Percentiles rank a stretch among this genome's conserved stretches.
Evolutionary conservation across 2,329 filamentous ascomycete species (phyloP).

Genomic region (Coniochaeta sp.): DNA sequence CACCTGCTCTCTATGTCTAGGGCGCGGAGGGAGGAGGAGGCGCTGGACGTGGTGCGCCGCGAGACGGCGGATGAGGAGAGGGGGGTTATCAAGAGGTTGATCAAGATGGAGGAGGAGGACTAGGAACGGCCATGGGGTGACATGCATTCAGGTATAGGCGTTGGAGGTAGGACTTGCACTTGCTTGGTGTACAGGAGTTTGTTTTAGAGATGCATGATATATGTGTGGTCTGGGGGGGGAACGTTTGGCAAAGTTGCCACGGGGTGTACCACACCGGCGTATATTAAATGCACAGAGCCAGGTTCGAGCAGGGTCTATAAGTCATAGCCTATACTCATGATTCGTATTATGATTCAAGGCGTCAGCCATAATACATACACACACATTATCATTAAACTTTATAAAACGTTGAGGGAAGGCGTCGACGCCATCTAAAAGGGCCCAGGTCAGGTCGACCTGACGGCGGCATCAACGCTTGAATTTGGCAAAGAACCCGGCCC

Average conservation of each 20-base stretch:
- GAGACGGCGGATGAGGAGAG: slow-evolving; percentile 40
- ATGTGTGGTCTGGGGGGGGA: neutral
- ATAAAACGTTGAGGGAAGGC: neutral
- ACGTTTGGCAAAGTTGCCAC: too few relatives aligned
- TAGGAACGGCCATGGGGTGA: neutral
- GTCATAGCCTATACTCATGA: neutral
- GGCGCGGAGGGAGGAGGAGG: slow-evolving; percentile 13
- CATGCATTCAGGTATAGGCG: neutral
- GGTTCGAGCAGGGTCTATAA: neutral
- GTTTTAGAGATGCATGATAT: neutral
- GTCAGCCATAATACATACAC: neutral
- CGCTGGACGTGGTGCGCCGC: slow-evolving; percentile 28
- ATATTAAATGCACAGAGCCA: too few relatives aligned
- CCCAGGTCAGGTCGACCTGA: neutral
- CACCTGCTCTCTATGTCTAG: slow-evolving; percentile 32
- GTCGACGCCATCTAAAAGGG: too few relatives aligned
- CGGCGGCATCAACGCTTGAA: slow-evolving; percentile 30
- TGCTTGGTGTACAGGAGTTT: neutral
- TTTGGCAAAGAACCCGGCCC: slow-evolving; percentile 31
- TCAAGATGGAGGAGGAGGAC: slow-evolving; percentile 31
- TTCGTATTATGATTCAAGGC: neutral
- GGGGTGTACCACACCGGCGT: too few relatives aligned
- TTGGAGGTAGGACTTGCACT: slow-evolving; percentile 17
- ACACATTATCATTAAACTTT: slow-evolving; percentile 6
- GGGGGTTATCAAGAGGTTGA: slow-evolving; percentile 39